Conservation (phyloP, 192 early-diverging fungal species). For the Helicostylum pulchrum region DNA sequence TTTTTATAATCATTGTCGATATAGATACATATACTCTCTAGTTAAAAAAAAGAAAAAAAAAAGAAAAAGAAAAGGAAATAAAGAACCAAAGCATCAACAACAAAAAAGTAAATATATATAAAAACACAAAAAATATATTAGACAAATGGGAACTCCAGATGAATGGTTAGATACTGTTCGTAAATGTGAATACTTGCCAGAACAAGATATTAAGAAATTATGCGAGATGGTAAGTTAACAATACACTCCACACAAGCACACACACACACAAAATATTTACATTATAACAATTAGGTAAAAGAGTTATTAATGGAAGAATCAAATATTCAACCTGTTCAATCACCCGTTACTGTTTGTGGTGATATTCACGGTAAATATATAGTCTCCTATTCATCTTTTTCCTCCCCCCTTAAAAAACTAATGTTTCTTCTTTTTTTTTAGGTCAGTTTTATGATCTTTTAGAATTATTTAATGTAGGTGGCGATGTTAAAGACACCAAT, state of each 20-base stretch:
- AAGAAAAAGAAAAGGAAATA: too few species aligned
- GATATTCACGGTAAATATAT: slow-evolving; percentile 77
- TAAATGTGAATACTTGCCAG: slow-evolving; percentile 91
- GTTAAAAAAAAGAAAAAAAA: too few species aligned
- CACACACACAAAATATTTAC: not conserved
- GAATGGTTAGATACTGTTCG: slow-evolving; percentile 94
- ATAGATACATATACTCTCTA: too few species aligned
- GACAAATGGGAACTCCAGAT: slow-evolving; percentile 72
- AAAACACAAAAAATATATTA: not conserved
- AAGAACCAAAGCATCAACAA: too few species aligned
- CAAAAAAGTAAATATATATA: too few species aligned
- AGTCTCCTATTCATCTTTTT: not conserved
- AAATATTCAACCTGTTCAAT: slow-evolving; percentile 94
- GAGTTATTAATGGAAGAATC: slow-evolving; percentile 98
- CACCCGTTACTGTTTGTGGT: slow-evolving; percentile 97
- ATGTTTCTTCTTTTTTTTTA: not conserved
- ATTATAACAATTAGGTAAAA: slow-evolving; percentile 65
- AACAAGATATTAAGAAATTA: slow-evolving; percentile 94
- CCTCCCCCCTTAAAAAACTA: not conserved
- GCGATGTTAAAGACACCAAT: slow-evolving; percentile 88
- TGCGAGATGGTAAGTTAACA: slow-evolving; percentile 83
- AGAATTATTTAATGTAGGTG: slow-evolving; percentile 94
- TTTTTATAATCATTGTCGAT: too few species aligned
- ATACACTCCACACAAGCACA: not conserved
- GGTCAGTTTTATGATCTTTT: slow-evolving; percentile 95